A percentile compares a stretch with the other conserved stretches of the same genome.
Evolutionary conservation across 2,329 filamentous ascomycete genomes (phyloP).

Genomic region (Talaromyces sp.): DNA sequence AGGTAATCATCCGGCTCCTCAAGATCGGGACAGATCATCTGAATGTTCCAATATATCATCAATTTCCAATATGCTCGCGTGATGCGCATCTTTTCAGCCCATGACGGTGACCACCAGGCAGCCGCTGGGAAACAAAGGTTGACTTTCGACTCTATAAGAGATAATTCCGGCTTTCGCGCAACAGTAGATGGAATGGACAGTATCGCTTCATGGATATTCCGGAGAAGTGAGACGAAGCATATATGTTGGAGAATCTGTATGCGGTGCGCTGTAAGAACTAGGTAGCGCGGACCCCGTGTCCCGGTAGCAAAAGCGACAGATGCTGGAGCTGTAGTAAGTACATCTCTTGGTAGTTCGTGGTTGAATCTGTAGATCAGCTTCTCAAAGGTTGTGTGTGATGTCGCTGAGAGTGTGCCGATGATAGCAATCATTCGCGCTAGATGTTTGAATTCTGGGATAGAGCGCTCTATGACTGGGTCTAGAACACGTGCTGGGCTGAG

Average conservation of each 20-base stretch:
- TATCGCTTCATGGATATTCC: constrained; percentile 15
- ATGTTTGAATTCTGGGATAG: constrained; percentile 15
- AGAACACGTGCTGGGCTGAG: constrained; percentile 8
- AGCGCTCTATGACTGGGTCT: constrained; percentile 8
- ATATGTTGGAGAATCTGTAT: constrained; percentile 15
- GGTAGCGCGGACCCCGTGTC: constrained; percentile 13
- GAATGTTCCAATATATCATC: constrained; percentile 11
- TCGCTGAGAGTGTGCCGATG: constrained; percentile 7
- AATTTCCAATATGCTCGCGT: constrained; percentile 8
- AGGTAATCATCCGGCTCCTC: neutral
- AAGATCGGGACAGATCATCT: neutral
- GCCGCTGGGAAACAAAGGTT: neutral
- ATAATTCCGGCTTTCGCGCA: neutral
- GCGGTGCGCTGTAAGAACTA: constrained; percentile 15
- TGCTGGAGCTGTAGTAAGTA: constrained; percentile 11
- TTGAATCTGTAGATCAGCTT: neutral
- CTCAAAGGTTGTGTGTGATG: neutral
- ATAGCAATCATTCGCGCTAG: constrained; percentile 15
- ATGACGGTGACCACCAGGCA: constrained; percentile 7
- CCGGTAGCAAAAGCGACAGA: constrained; percentile 12
- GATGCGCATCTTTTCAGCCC: constrained; percentile 12
- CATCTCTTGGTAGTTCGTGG: constrained; percentile 1
- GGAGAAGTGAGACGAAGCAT: constrained; percentile 13
- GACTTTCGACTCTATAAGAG: neutral
- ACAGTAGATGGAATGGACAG: neutral